Evolutionary conservation across 2,329 filamentous ascomycete genomes (phyloP), one percentile per base, ranked within the genome.

Genomic region (Alternaria gansuensis): DNA sequence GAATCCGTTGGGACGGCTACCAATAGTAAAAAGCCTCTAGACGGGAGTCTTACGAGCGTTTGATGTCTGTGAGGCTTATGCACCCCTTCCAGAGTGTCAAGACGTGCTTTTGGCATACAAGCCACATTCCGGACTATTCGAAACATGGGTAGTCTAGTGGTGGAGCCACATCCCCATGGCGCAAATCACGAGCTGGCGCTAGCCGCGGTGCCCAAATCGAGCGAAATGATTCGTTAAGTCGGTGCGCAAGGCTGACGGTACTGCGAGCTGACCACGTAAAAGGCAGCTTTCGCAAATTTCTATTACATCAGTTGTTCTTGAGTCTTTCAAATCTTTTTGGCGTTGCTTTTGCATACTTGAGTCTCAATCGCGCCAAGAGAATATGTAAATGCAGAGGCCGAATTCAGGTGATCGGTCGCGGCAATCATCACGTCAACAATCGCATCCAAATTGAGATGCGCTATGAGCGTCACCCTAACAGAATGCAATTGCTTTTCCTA

Each of bases 31-130:
- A 50, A 28, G 34, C 34, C 33, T n/a, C n/a, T 39, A 50, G 24
- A 23, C 31, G 24, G 21, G 14, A n/a, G 24, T 28, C 6, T 39
- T 10, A 23, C 14, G 13, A 10, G 34, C 48, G n/a, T 36, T 39
- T 39, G 48, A 14, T 39, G 17, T 50, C 34, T 26, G n/a, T 39
- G 48, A 50, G 34, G 24, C 48, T 50, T 50, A 39, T 39, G 48
- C 48, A 36, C 33, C 34, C 33, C 23, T 39, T 50, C 33, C 11
- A 33, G 6, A 39, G 34, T 10, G 48, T 23, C 34, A 36, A 33
- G 5, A 39, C 23, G 34, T 50, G 33, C 34, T 37, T 50, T 39
- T 50, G 34, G 33, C 34, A 26, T 10, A 10, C 34, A 36, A 50
- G 48, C 33, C 48, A 50, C 24, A 21, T 21, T 8, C 28, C 23